phyloP scores from a whole-genome alignment of 352 stramenopile species.

The Pythium phragmitis region DNA sequence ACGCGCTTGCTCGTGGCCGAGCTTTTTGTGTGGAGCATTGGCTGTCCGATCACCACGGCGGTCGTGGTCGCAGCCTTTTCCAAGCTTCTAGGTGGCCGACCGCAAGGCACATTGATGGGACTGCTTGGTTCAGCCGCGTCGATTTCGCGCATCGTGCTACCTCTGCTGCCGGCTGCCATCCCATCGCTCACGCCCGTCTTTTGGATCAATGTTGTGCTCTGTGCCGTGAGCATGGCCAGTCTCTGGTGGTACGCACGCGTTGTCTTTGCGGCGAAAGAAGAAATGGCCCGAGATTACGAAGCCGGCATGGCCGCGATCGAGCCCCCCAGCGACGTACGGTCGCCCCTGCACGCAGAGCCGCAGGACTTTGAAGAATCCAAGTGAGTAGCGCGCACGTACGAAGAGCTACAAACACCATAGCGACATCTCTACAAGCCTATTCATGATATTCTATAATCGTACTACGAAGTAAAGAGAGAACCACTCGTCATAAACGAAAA shows the following conservation, averaged over 20 bases:
- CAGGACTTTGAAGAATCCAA: slow-evolving; percentile 27
- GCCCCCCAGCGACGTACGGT: slow-evolving; percentile 38
- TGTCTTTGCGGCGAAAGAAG: slow-evolving; percentile 51
- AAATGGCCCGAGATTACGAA: slow-evolving; percentile 44
- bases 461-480: not conserved
- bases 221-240: slow-evolving; percentile 48
- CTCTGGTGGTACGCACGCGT: slow-evolving; percentile 73
- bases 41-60: slow-evolving; percentile 73
- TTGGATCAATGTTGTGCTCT: slow-evolving; percentile 68
- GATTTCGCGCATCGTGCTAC: slow-evolving; percentile 72
- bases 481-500: not conserved
- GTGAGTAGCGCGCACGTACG: not conserved
- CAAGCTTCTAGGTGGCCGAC: slow-evolving; percentile 68
- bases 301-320: slow-evolving; percentile 29
- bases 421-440: not conserved
- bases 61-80: slow-evolving; percentile 77
- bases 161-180: slow-evolving; percentile 67
- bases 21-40: slow-evolving; percentile 81
- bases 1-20: slow-evolving; percentile 47
- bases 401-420: slow-evolving; percentile 5
- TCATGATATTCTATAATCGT: not conserved
- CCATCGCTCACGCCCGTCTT: slow-evolving; percentile 71
- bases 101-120: slow-evolving; percentile 80
- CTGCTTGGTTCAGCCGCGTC: slow-evolving; percentile 72
- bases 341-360: slow-evolving; percentile 40